A percentile compares a stretch with the other conserved stretches of the same genome.
These are phyloP conservation scores for Boletus eberwhitei DNA, from an alignment of 768 basidiomycete genomes.

Conservation along the genomic window DNA sequence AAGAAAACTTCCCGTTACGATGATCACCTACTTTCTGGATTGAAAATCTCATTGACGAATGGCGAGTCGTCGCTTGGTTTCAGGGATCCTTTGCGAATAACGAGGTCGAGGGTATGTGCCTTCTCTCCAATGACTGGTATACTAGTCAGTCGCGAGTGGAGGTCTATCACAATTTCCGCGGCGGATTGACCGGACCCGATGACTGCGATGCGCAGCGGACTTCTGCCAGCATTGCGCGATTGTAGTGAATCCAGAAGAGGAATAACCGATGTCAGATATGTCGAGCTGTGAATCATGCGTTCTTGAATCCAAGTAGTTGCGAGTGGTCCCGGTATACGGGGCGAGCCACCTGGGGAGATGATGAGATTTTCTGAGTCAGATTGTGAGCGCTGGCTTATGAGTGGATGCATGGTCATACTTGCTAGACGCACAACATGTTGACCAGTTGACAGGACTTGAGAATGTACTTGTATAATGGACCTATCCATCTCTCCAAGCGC, in stretches of 20 bases:
- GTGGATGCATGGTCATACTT: slow-evolving; percentile 32
- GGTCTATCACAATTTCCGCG: slow-evolving; percentile 45
- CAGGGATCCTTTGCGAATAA: slow-evolving; percentile 48
- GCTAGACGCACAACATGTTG: slow-evolving; percentile 33
- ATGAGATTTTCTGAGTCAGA: slow-evolving; percentile 41
- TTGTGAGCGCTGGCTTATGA: not conserved
- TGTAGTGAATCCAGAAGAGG: slow-evolving; percentile 32
- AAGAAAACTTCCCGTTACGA: not conserved
- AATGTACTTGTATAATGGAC: slow-evolving; percentile 39
- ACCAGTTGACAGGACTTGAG: slow-evolving; percentile 35
- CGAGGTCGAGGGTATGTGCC: slow-evolving; percentile 45
- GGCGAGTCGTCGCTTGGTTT: slow-evolving; percentile 52
- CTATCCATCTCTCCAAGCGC: slow-evolving; percentile 32
- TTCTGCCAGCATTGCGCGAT: slow-evolving; percentile 7
- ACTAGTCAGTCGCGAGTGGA: slow-evolving; percentile 37
- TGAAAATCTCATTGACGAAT: slow-evolving; percentile 55
- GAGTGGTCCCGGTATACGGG: slow-evolving; percentile 40
- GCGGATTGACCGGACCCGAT: slow-evolving; percentile 49
- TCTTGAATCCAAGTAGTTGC: slow-evolving; percentile 30
- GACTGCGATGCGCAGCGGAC: slow-evolving; percentile 41
- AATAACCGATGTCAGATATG: slow-evolving; percentile 39
- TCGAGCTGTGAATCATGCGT: slow-evolving; percentile 43
- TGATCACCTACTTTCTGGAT: slow-evolving; percentile 40
- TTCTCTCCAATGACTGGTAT: slow-evolving; percentile 24
- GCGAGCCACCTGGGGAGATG: slow-evolving; percentile 49